These are phyloP conservation scores for Sarocladium kiliense DNA, from an alignment of 2,329 filamentous ascomycete species.

Conservation along the genomic window DNA sequence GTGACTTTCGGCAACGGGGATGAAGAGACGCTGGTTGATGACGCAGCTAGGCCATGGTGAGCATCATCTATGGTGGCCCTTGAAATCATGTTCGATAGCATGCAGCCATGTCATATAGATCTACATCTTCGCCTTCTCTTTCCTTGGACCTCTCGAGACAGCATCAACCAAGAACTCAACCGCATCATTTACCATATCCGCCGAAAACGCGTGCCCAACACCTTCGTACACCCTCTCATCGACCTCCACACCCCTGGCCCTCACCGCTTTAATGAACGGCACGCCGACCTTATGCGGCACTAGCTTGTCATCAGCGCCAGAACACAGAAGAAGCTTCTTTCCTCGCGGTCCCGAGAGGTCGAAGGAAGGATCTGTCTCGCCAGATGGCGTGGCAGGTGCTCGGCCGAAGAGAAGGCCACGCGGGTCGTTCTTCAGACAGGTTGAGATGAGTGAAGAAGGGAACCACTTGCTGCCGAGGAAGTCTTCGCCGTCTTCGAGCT, in stretches of 20 bases:
- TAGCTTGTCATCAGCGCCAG: slow-evolving; percentile 63
- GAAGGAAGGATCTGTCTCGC: background rate
- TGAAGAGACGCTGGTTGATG: slow-evolving; percentile 35
- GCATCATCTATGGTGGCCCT: slow-evolving; percentile 1
- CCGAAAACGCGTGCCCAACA: slow-evolving; percentile 64
- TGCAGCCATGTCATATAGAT: background rate
- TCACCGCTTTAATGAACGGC: slow-evolving; percentile 59
- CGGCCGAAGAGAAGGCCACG: slow-evolving; percentile 65
- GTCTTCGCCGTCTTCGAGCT: slow-evolving; percentile 47
- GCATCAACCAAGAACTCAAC: slow-evolving; percentile 55
- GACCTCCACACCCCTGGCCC: slow-evolving; percentile 50
- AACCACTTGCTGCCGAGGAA: slow-evolving; percentile 80
- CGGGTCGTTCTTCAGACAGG: slow-evolving; percentile 66
- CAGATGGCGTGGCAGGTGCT: slow-evolving; percentile 23
- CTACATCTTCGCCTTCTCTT: slow-evolving; percentile 24
- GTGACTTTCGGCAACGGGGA: slow-evolving; percentile 24
- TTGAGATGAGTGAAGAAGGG: slow-evolving; percentile 59
- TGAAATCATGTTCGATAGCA: too few relatives aligned
- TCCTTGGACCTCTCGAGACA: slow-evolving; percentile 28
- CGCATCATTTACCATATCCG: slow-evolving; percentile 62
- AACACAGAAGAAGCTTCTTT: slow-evolving; percentile 61
- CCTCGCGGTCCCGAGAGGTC: slow-evolving; percentile 25
- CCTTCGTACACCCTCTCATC: slow-evolving; percentile 64
- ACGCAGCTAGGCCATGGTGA: slow-evolving; percentile 35
- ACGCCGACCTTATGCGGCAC: slow-evolving; percentile 62